These are phyloP conservation scores for Kodamaea hsintzibuensis DNA, from an alignment of 805 yeast species.

Conservation along the genomic window DNA sequence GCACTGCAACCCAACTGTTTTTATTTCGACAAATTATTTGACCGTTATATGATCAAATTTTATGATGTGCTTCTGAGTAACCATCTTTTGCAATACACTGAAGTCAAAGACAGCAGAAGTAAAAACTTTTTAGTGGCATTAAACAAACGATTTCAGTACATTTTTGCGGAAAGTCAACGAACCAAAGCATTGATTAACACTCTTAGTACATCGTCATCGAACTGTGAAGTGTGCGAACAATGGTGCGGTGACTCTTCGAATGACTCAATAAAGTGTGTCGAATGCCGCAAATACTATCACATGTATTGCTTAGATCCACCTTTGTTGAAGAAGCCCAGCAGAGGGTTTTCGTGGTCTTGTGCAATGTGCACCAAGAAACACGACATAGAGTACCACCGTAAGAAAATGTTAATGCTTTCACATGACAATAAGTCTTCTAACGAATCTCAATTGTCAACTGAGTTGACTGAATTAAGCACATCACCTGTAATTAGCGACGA, in stretches of 20 bases:
- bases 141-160: slow-evolving; percentile 65
- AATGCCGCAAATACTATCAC: slow-evolving; percentile 70
- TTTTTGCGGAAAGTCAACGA: slow-evolving; percentile 71
- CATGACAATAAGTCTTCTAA: slow-evolving; percentile 44
- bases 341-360: slow-evolving; percentile 92
- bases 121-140: slow-evolving; percentile 60
- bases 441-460: slow-evolving; percentile 33
- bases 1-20: slow-evolving; percentile 65
- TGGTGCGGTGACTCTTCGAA: slow-evolving; percentile 67
- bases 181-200: slow-evolving; percentile 61
- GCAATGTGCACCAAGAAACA: slow-evolving; percentile 68
- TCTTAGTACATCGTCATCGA: slow-evolving; percentile 53
- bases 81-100: slow-evolving; percentile 38
- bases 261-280: slow-evolving; percentile 80
- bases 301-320: slow-evolving; percentile 89
- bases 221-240: slow-evolving; percentile 74
- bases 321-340: slow-evolving; percentile 68
- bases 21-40: slow-evolving; percentile 84
- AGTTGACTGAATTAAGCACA: slow-evolving; percentile 14
- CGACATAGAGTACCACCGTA: slow-evolving; percentile 45
- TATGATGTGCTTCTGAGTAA: slow-evolving; percentile 74
- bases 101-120: slow-evolving; percentile 50
- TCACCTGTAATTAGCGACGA: slow-evolving; percentile 1
- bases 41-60: slow-evolving; percentile 78
- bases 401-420: slow-evolving; percentile 40